These are phyloP conservation scores for Phytophthora uliginosa DNA, from an alignment of 352 stramenopile species.

Conservation along the genomic window DNA sequence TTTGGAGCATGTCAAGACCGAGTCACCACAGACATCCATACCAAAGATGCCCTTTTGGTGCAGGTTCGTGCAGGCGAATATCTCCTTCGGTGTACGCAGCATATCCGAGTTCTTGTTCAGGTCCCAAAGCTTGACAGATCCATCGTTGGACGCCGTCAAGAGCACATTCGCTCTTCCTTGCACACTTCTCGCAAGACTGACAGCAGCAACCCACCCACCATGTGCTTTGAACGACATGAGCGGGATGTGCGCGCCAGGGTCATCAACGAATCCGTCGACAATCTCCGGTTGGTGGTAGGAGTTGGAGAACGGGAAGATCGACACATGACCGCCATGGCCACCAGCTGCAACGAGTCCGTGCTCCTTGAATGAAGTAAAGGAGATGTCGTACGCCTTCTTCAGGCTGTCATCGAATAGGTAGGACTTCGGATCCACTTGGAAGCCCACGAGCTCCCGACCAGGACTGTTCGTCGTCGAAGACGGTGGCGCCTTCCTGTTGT, in stretches of 20 bases:
- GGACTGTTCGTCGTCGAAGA: not conserved
- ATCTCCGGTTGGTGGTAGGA: conserved; percentile 17
- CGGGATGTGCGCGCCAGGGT: conserved; percentile 27
- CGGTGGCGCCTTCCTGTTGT: not conserved
- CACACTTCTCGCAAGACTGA: conserved; percentile 48
- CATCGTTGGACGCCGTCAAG: conserved; percentile 61
- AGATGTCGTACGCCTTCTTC: conserved; percentile 58
- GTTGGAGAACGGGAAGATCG: conserved; percentile 44
- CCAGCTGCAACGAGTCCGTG: conserved; percentile 49
- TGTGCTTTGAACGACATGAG: conserved; percentile 71
- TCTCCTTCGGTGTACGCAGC: conserved; percentile 34
- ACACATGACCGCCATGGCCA: conserved; percentile 60
- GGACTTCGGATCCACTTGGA: conserved; percentile 27
- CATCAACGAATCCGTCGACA: conserved; percentile 19
- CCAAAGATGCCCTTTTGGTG: conserved; percentile 62
- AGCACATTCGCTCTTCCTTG: conserved; percentile 44
- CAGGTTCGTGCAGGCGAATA: conserved; percentile 38
- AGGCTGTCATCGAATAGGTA: conserved; percentile 43
- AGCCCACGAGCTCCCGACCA: conserved; percentile 26
- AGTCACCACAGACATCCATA: conserved; percentile 47
- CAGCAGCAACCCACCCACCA: conserved; percentile 58
- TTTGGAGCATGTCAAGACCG: conserved; percentile 63
- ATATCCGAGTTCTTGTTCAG: conserved; percentile 48
- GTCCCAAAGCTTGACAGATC: conserved; percentile 63
- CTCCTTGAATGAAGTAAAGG: conserved; percentile 51